Percentiles rank a stretch among this genome's conserved stretches.
Evolutionary conservation across 2,329 filamentous ascomycete species (phyloP).

Genomic region (Talaromyces sp.): DNA sequence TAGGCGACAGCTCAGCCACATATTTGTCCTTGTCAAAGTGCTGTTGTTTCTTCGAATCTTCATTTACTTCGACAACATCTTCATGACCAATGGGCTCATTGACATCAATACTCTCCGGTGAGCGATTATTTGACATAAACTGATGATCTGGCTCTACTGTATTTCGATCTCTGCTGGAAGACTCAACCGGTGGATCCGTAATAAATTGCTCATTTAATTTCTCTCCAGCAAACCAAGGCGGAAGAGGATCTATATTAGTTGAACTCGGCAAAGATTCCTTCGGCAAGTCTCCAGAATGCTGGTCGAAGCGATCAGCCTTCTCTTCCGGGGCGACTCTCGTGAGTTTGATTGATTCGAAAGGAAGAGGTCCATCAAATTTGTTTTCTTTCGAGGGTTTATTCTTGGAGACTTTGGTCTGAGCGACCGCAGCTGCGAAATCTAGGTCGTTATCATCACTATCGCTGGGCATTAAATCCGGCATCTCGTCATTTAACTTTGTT

Average conservation of each 20-base stretch:
- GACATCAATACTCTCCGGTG: conserved; percentile 44
- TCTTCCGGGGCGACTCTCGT: conserved; percentile 55
- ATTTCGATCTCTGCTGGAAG: conserved; percentile 16
- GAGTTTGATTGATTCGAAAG: conserved; percentile 80
- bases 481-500: conserved; percentile 22
- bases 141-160: conserved; percentile 24
- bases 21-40: background rate
- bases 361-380: conserved; percentile 77
- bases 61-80: conserved; percentile 36
- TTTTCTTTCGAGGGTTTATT: conserved; percentile 45
- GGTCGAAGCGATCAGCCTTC: conserved; percentile 57
- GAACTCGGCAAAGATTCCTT: conserved; percentile 44
- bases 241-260: conserved; percentile 40
- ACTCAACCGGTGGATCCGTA: conserved; percentile 22
- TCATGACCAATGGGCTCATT: conserved; percentile 36
- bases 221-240: conserved; percentile 51
- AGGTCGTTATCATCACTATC: conserved; percentile 73
- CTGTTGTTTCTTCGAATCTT: background rate
- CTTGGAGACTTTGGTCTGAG: conserved; percentile 68
- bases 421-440: conserved; percentile 75
- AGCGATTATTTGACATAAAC: conserved; percentile 35
- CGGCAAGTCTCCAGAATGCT: conserved; percentile 67
- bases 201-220: conserved; percentile 37
- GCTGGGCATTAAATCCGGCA: conserved; percentile 34
- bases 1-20: background rate